Conservation (phyloP, 768 basidiomycete species). For the Piloderma croceum region DNA sequence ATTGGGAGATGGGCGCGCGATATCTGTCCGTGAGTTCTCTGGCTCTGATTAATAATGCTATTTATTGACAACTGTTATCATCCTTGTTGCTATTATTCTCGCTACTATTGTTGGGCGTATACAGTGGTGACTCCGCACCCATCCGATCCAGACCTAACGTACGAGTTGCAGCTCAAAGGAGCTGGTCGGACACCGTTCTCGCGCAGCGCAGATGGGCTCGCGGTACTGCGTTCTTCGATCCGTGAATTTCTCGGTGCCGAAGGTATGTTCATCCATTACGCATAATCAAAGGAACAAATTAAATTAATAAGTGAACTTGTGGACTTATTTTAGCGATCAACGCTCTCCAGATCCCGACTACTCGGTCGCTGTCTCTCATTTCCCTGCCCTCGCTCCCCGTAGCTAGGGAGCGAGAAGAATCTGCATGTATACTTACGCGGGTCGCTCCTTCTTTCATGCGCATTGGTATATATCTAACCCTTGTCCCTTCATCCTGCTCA, state of each 20-base stretch:
- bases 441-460: conserved; percentile 88
- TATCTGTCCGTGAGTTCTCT: conserved; percentile 69
- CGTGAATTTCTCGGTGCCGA: conserved; percentile 93
- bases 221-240: conserved; percentile 90
- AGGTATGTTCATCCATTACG: conserved; percentile 53
- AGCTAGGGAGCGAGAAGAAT: conserved; percentile 65
- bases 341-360: conserved; percentile 86
- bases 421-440: conserved; percentile 69
- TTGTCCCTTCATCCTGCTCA: not conserved
- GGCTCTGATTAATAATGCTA: too few species aligned
- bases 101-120: conserved; percentile 1
- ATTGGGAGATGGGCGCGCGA: conserved; percentile 92
- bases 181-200: conserved; percentile 93
- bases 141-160: conserved; percentile 43
- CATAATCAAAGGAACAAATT: too few species aligned
- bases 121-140: conserved; percentile 78
- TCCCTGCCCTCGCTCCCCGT: conserved; percentile 72
- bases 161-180: conserved; percentile 94
- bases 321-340: conserved; percentile 39
- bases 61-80: too few species aligned
- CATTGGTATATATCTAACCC: too few species aligned
- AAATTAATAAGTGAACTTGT: too few species aligned
- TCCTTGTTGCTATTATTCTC: too few species aligned
- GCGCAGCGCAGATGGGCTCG: conserved; percentile 87
- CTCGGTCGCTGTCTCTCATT: conserved; percentile 77